Base-by-base conservation (phyloP, 148 eudicot genomes). In the Cornus florida region DNA sequence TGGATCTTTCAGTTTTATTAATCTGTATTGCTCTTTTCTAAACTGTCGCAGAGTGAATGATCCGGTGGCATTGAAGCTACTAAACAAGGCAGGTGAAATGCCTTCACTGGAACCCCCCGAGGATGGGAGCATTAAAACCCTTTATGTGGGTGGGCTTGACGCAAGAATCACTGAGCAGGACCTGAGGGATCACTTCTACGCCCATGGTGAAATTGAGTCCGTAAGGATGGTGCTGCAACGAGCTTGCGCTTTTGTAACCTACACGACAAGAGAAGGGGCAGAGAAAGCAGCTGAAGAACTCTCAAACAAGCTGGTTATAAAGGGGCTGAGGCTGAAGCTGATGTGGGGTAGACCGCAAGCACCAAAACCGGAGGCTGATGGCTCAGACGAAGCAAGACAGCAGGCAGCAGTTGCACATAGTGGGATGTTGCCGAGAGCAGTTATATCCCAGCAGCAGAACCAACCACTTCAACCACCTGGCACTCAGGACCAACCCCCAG, bases 271-370 rank as follows among this genome's bases (percentile, higher is more conserved):
- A 73, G 98, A 93, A 81, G 99, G 94, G 4, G 98, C 99, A 2
- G 99, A 93, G 81, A 96, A 91, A 85, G 99, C 99, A 10, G 99
- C 99, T 16, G 98, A 86, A 33, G 99, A 96, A 82, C 98, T 96
- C 59, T 87, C 98, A 4, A 96, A 96, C 92, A 93, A 89, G 79
- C 92, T 96, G 23, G 99, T 96, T 71, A 89, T 96, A 32, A 92
- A 92, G 59, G 95, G 97, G 60, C 74, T 92, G 76, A 82, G 99
- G 89, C 83, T 96, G 82, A 96, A 96, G 89, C 90, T 96, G n/a
- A 90, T 94, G 88, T 96, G 99, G 99, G 99, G 99, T 57, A 79
- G 91, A 31, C 98, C 99, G 65, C 99, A 93, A 80, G 92, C 90
- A 38, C 91, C 97, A 0, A 96, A 84, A 59, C 92, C 84, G 0